These are phyloP conservation scores for Tagetes patula DNA, from an alignment of 129 eudicot species.

Conservation along the genomic window DNA sequence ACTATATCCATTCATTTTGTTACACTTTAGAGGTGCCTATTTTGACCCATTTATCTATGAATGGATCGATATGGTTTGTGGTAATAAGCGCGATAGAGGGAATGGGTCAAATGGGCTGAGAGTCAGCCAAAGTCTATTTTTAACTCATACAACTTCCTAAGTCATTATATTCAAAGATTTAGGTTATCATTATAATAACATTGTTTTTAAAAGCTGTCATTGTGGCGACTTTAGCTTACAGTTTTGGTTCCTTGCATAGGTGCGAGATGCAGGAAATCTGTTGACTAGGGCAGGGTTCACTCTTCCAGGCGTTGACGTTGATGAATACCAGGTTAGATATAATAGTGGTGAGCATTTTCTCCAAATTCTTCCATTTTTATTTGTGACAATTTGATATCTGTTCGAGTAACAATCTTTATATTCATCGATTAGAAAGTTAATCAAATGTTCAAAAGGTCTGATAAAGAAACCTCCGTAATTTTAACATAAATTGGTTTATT, in stretches of 20 bases:
- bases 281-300: slow-evolving; percentile 96
- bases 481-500: neutral
- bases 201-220: neutral
- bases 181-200: neutral
- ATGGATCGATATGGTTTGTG: neutral
- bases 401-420: neutral
- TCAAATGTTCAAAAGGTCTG: neutral
- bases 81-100: neutral
- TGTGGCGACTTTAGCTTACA: slow-evolving; percentile 20
- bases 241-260: slow-evolving; percentile 45
- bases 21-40: neutral
- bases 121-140: neutral
- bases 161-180: neutral
- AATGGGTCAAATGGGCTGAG: neutral
- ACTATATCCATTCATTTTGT: neutral
- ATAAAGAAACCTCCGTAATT: neutral
- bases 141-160: neutral
- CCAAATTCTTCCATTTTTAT: neutral
- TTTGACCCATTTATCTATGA: neutral
- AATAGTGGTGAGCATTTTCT: slow-evolving; percentile 63
- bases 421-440: neutral
- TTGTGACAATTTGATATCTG: neutral
- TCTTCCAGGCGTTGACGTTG: slow-evolving; percentile 98
- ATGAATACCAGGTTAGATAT: slow-evolving; percentile 90
- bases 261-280: slow-evolving; percentile 97